Percentiles rank a stretch among this genome's conserved stretches.
Evolutionary conservation across 192 early-diverging fungal genomes (phyloP).

Genomic region (Entomortierella parvispora): DNA sequence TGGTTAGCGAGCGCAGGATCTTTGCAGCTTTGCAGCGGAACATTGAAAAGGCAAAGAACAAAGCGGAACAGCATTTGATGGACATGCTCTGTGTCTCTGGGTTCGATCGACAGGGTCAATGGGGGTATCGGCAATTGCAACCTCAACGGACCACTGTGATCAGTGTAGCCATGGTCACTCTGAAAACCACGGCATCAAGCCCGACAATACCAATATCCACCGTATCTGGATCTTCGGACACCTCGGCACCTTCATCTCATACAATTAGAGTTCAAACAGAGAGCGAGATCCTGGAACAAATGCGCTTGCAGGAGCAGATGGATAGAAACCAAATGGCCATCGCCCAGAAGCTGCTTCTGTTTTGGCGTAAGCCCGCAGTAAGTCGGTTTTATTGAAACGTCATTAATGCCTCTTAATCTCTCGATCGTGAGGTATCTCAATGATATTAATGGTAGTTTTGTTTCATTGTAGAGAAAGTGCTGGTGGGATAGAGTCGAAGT

Average conservation of each 20-base stretch:
- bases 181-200: conserved; percentile 74
- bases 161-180: conserved; percentile 73
- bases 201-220: too few species aligned
- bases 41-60: conserved; percentile 72
- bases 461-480: conserved; percentile 69
- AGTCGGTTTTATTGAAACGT: conserved; percentile 4
- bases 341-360: conserved; percentile 78
- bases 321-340: conserved; percentile 68
- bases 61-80: conserved; percentile 81
- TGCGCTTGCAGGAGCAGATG: too few species aligned
- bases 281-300: too few species aligned
- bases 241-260: too few species aligned
- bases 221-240: too few species aligned
- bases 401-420: background rate
- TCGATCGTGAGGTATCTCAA: conserved; percentile 10
- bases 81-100: conserved; percentile 85
- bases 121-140: conserved; percentile 80
- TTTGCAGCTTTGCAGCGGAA: conserved; percentile 81
- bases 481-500: conserved; percentile 86
- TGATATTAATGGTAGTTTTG: background rate
- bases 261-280: too few species aligned
- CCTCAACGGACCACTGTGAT: conserved; percentile 74
- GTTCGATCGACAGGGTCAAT: conserved; percentile 74
- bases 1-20: conserved; percentile 74
- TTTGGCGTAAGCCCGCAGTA: conserved; percentile 88